Base-by-base conservation (phyloP, 1,284 basidiomycete genomes). In the Salmacisia buchloeana region DNA sequence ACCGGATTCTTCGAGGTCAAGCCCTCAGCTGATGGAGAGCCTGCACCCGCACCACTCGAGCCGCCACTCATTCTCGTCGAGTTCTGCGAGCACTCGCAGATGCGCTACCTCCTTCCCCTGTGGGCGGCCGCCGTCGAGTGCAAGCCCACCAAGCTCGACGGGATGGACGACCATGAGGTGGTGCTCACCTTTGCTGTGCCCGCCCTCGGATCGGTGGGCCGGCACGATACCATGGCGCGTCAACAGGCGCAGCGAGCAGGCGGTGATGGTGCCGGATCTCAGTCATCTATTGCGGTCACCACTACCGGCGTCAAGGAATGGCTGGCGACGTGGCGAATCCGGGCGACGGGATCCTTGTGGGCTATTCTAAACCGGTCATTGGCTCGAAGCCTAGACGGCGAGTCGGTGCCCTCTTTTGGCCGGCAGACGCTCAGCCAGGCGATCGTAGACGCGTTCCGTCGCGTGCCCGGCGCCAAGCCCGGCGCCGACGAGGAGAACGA, bases 51-150 rank as follows among this genome's bases (percentile, higher is more conserved):
- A 36, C 57, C 35, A 25, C 62, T 25, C 25, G 15, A 18, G 33
- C 76, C 75, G n/a, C 77, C 77, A 0, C 70, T 79, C 52, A 65
- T 79, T 27, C 60, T 76, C 6, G 70, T 79, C 36, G 77, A 79
- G 61, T 79, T 76, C 63, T 71, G 74, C n/a, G 77, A 79, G 58
- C 76, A 76, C 41, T 71, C 75, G 18, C 70, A 67, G 63, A 68
- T 73, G 61, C 67, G 74, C 58, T 78, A 77, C 63, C 66, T 76
- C 33, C 67, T 79, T 4, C 77, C 77, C 1, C 58, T 79, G 38
- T 78, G 76, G 76, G 49, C 49, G 3, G 27, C 49, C 9, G 49
- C 49, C 29, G 49, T 54, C 13, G 49, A 54, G 15, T 54, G 49
- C 15, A 27, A 33, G 3, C 31, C 2, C 1, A 5, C 29, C 0